Conservation (phyloP, 345 rosid genomes). For the Populus alba region DNA sequence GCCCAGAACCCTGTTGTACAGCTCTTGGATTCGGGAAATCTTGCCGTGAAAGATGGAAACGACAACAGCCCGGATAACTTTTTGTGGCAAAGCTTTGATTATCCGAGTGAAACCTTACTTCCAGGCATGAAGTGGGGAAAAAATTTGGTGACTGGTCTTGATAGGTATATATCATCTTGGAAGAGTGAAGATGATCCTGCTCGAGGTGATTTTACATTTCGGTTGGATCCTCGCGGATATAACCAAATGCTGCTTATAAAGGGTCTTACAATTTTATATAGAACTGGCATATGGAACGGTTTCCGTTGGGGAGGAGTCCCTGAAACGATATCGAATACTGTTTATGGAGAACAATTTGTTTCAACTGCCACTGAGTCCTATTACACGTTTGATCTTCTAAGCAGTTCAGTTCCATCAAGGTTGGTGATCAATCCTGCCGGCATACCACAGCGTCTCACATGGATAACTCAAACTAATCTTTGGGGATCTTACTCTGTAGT, state of each 20-base stretch:
- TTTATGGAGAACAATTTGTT: not conserved
- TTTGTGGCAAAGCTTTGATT: slow-evolving; percentile 10
- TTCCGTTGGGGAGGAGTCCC: not conserved
- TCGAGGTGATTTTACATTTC: not conserved
- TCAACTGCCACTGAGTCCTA: not conserved
- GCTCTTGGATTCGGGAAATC: slow-evolving; percentile 6
- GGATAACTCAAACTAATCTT: not conserved
- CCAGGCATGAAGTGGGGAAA: slow-evolving; percentile 8
- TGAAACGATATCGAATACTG: not conserved
- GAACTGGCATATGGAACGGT: slow-evolving; percentile 8
- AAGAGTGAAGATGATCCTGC: slow-evolving; percentile 7
- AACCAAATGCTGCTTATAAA: not conserved
- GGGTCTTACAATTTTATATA: not conserved
- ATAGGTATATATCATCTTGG: slow-evolving; percentile 8
- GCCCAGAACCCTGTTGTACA: slow-evolving; percentile 6
- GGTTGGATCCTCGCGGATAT: slow-evolving; percentile 4
- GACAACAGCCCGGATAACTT: not conserved
- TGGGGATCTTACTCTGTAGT: not conserved
- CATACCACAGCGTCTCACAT: not conserved
- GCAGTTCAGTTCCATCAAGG: slow-evolving; percentile 5
- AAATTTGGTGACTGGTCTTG: slow-evolving; percentile 2
- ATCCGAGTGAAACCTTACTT: slow-evolving; percentile 12
- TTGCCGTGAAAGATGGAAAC: not conserved
- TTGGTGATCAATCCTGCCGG: not conserved
- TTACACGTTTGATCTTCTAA: not conserved